These are phyloP conservation scores for Mycogone perniciosa DNA, from an alignment of 2,329 filamentous ascomycete genomes.

Conservation along the genomic window DNA sequence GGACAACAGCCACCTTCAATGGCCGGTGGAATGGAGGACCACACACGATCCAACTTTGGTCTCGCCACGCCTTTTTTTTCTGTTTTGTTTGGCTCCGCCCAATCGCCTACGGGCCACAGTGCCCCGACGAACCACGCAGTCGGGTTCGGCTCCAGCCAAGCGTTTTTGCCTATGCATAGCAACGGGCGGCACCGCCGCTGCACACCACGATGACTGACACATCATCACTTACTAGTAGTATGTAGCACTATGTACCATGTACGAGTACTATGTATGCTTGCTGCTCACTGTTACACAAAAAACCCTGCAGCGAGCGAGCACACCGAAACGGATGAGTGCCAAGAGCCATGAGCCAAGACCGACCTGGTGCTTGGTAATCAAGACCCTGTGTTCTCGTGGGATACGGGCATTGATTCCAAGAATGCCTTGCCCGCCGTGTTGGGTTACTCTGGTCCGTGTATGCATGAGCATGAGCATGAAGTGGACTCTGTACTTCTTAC, in stretches of 20 bases:
- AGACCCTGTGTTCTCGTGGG: no score
- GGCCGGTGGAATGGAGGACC: background rate
- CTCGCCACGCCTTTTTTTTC: constrained; percentile 9
- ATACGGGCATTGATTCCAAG: no score
- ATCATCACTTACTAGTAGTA: background rate
- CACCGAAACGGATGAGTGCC: no score
- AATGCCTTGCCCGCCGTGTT: no score
- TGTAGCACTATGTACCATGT: background rate
- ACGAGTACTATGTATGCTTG: background rate
- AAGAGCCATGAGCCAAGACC: no score
- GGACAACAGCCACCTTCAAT: background rate
- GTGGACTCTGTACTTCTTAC: no score
- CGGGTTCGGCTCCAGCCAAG: constrained; percentile 11
- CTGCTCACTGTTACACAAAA: no score
- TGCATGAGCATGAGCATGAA: no score
- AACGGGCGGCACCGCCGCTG: constrained; percentile 2
- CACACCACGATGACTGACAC: constrained; percentile 1
- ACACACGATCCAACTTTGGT: background rate
- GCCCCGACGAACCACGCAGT: constrained; percentile 12
- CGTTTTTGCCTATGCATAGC: background rate
- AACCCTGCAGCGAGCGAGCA: no score
- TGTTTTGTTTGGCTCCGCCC: constrained; percentile 6
- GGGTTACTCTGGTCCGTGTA: no score
- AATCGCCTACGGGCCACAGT: background rate
- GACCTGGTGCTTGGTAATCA: no score